Base-by-base conservation (phyloP, 495 filamentous ascomycete genomes). In the Aspergillus diversus region DNA sequence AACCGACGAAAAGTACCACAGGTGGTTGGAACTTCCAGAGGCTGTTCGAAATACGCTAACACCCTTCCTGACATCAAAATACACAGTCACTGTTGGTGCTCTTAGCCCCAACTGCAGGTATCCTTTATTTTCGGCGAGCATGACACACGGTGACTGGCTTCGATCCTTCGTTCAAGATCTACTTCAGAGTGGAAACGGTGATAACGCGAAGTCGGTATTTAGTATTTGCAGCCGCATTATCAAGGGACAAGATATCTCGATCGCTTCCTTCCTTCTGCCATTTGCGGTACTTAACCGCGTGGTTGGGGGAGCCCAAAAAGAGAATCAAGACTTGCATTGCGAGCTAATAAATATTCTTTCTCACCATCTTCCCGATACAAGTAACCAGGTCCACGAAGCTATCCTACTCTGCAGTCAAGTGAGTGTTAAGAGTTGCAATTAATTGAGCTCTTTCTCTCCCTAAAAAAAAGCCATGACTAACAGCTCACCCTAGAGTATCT, bases 371-470 rank as follows among this genome's bases (percentile, higher is more conserved):
- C 81, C 67, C 62, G 83, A 66, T 66, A 78, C 68, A 61, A 86
- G 64, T 73, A 87, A 68, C 75, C 79, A 66, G 57, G 78, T 86
- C 58, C 81, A 79, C 33, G 91, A 96, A 59, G 87, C 88, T 42
- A 82, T 90, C 61, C 89, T 93, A 69, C 81, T 89, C 33, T 93
- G 89, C 73, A 93, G 90, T 71, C 90, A 97, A 80, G 92, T 93
- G 80, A 77, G 81, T 61, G 43, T 13, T 42, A 13, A 4, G 37
- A 33, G 13, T 8, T 46, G 27, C 34, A 2, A 12, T 27, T 7
- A n/a, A 7, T 8, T 2, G 21, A 27, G 2, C 21, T 27, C 21
- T 27, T 27, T 27, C 21, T 27, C 21, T 27, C 21, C 21, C 21
- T 27, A 27, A 27, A 33, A 7, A 3, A 59, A 47, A 35, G 51